Evolutionary conservation across 768 basidiomycete species (phyloP).

Genomic region (Agrocybe pediades): DNA sequence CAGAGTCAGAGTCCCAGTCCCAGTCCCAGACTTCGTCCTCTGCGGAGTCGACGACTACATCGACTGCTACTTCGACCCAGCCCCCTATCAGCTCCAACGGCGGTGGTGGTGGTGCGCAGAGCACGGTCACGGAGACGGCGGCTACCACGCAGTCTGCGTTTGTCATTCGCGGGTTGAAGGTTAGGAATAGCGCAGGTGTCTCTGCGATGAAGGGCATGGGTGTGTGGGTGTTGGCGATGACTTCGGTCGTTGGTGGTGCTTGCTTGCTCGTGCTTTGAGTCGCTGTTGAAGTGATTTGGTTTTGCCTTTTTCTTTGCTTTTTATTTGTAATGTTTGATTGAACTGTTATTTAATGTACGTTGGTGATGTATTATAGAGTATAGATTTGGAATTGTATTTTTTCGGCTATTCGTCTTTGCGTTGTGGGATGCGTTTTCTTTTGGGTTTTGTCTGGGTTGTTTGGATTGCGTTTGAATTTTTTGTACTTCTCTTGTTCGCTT

Average conservation of each 20-base stretch:
- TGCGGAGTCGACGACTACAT: slow-evolving; percentile 11
- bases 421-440: not conserved
- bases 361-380: not conserved
- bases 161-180: not conserved
- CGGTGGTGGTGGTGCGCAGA: not conserved
- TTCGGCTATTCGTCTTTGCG: not conserved
- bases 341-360: not conserved
- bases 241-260: not conserved
- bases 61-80: slow-evolving; percentile 12
- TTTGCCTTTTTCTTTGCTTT: not conserved
- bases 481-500: not conserved
- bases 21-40: slow-evolving; percentile 12
- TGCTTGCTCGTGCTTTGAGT: not conserved
- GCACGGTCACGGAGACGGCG: slow-evolving; percentile 6
- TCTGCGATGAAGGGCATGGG: not conserved
- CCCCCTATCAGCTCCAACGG: too few relatives aligned
- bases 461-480: not conserved
- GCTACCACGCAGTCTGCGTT: not conserved
- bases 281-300: not conserved
- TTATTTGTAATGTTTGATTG: not conserved
- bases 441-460: not conserved
- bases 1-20: slow-evolving; percentile 10
- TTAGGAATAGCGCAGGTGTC: not conserved
- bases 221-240: not conserved
- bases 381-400: not conserved